Conservation (phyloP, 2,329 filamentous ascomycete genomes). For the Alternaria ethzedia region DNA sequence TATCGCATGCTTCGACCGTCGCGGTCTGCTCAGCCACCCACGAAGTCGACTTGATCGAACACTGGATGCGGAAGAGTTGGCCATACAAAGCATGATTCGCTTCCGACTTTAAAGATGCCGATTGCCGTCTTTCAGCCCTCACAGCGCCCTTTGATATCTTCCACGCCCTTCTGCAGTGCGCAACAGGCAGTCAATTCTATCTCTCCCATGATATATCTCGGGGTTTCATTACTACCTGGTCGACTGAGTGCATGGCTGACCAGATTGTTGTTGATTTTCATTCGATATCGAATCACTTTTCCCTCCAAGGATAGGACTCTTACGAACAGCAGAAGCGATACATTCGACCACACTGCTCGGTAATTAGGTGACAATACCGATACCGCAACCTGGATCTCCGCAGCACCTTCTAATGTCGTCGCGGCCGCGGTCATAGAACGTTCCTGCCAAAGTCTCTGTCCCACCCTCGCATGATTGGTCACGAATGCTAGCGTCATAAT, state of each 20-base stretch:
- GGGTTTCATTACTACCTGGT: too few species aligned
- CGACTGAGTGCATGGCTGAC: background rate
- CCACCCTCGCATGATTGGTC: constrained; percentile 15
- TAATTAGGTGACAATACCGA: background rate
- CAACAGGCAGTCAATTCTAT: background rate
- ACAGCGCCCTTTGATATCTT: background rate
- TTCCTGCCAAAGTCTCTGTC: background rate
- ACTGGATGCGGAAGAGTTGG: background rate
- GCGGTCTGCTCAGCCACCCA: background rate
- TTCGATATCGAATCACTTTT: background rate
- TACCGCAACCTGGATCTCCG: background rate
- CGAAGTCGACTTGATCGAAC: background rate
- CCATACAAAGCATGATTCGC: background rate
- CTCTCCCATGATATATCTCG: background rate
- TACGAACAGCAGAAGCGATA: background rate
- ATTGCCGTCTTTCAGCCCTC: background rate
- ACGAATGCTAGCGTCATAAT: constrained; percentile 20
- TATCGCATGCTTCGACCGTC: constrained; percentile 41
- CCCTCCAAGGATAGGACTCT: background rate
- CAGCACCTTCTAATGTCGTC: background rate
- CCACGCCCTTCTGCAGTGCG: background rate
- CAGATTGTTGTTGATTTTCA: background rate
- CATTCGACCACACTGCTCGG: background rate
- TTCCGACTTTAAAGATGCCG: background rate
- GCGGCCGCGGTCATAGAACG: background rate